Evolutionary conservation across 768 basidiomycete species (phyloP), one percentile per base, ranked within the genome.

Genomic region (Steccherinum ochraceum): DNA sequence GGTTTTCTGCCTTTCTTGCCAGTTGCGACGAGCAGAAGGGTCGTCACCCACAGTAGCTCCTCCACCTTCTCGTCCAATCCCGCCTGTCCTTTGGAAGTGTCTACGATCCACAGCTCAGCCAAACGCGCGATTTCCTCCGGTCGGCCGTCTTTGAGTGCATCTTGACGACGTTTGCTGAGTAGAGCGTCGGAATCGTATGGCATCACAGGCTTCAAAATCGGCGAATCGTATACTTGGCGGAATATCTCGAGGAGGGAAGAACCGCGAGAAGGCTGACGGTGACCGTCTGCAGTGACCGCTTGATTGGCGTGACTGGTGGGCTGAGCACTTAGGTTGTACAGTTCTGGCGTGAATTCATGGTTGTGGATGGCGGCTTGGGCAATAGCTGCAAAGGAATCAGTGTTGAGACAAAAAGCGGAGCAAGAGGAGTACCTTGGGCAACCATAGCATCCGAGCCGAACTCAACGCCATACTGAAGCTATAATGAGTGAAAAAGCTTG

Each of bases 381-480:
- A 18, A 83, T 65, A 45, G 75, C 76, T 75, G 20, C 5, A 51
- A 21, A 47, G 26, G 27, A 5, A n/a, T n/a, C n/a, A n/a, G n/a
- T n/a, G n/a, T n/a, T n/a, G n/a, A n/a, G n/a, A n/a, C n/a, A n/a
- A n/a, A n/a, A n/a, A n/a, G n/a, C n/a, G n/a, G n/a, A n/a, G n/a
- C n/a, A n/a, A n/a, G n/a, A n/a, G n/a, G n/a, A 12, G 4, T 27
- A 76, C 78, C 78, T 63, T 75, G 74, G 7, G 76, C 76, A 0
- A 80, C 65, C 54, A 80, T 69, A 0, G 71, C 67, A 53, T 76
- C 71, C 46, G 72, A 72, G 1, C 70, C 73, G 50, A 81, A 83
- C 54, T 83, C 79, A 23, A 69, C 62, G 4, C 72, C 79, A 58
- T 78, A 79, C 78, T 80, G 23, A 19, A 52, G 35, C 26, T 2